Base-by-base conservation (phyloP, 805 yeast species). In the Ogataea thermomethanolica region DNA sequence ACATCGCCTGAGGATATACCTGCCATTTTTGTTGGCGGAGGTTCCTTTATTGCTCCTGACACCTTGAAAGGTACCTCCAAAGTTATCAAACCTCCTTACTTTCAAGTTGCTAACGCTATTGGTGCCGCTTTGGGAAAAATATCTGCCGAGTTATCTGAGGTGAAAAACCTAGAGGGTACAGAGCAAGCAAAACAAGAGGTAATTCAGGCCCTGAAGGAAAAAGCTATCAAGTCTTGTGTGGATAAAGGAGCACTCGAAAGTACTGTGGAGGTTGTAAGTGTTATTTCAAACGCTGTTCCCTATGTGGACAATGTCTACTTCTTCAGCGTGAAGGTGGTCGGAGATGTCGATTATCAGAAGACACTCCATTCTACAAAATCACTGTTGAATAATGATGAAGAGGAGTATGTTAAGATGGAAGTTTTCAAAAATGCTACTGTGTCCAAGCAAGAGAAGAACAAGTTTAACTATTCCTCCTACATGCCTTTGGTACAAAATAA, bases 11-110 rank as follows among this genome's bases (percentile, higher is more conserved):
- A 66, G 3, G 44, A 37, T 9, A 47, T 70, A 7, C 68, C 72
- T 0, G 70, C 69, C 1, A 38, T 72, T n/a, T 53, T 68, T 5
- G 76, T 72, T 27, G 76, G 76, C 29, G 76, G 77, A 30, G 76
- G 76, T 7, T 70, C 76, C 2, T 64, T 72, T 41, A 66, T 71
- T 37, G 64, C 64, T 11, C 69, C 71, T 4, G 48, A 51, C n/a
- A 27, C 13, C 3, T 27, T 48, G 14, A 58, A 59, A 12, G 74
- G 74, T 20, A 69, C 71, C 6, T 64, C 71, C 1, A 53, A 59
- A 28, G 68, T 71, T 2, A 50, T 68, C 33, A 54, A 64, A 38
- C 74, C 74, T 2, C 65, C 64, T 26, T 70, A 41, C 43, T 62
- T 50, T 49, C 60, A 61, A 28, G 71, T 69, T 39, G 75, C 75